phyloP scores from a whole-genome alignment of 768 basidiomycete species.

The Nidula microcarpa region DNA sequence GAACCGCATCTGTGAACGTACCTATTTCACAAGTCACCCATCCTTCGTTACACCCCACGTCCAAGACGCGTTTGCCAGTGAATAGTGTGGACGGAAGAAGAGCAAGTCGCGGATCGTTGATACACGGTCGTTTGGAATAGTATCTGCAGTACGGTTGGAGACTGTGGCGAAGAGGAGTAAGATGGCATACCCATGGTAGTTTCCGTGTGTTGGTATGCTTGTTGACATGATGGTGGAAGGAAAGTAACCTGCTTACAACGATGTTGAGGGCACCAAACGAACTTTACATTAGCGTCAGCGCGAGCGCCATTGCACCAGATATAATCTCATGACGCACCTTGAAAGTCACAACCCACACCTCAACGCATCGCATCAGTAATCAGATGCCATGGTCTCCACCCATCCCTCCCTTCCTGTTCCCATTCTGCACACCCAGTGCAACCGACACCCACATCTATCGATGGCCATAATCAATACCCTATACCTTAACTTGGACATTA shows the following conservation, averaged over 20 bases:
- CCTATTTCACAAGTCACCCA: slow-evolving; percentile 87
- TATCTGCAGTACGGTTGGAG: slow-evolving; percentile 40
- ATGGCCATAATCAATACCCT: too few species aligned
- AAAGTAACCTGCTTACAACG: background rate
- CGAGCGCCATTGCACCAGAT: too few species aligned
- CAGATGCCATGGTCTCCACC: too few species aligned
- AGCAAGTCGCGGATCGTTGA: slow-evolving; percentile 61
- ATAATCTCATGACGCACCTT: too few species aligned
- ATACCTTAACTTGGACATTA: too few species aligned
- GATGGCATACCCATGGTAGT: slow-evolving; percentile 63
- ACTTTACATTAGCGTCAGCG: too few species aligned
- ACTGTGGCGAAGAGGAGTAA: background rate
- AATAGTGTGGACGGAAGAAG: slow-evolving; percentile 57
- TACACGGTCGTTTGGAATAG: slow-evolving; percentile 68
- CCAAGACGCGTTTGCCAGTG: slow-evolving; percentile 57
- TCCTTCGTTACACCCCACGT: slow-evolving; percentile 87
- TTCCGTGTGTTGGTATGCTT: slow-evolving; percentile 49
- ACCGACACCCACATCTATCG: too few species aligned
- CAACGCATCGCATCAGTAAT: too few species aligned
- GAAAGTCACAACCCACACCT: too few species aligned
- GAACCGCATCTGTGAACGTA: slow-evolving; percentile 19
- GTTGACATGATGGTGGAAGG: background rate
- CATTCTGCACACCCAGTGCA: too few species aligned
- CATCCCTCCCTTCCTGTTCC: too few species aligned
- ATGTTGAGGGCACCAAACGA: too few species aligned